Evolutionary conservation across 2,329 filamentous ascomycete genomes (phyloP).

Genomic region (Spiromastix sp.): DNA sequence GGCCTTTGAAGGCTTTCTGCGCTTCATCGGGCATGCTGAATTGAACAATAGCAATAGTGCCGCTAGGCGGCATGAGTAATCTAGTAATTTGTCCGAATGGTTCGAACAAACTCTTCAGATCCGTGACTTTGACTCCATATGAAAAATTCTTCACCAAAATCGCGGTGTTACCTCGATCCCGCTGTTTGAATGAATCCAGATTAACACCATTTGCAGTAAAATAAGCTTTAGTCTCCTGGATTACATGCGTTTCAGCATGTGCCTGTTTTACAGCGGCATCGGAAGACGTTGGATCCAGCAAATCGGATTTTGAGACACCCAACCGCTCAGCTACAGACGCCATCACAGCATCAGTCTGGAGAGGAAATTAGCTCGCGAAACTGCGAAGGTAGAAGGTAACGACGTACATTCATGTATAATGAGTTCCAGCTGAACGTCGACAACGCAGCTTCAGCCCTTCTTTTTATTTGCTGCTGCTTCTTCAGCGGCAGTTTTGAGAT

Average conservation of each 20-base stretch:
- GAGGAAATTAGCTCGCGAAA: slow-evolving; percentile 13
- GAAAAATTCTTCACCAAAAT: slow-evolving; percentile 95
- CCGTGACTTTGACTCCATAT: slow-evolving; percentile 67
- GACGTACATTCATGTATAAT: slow-evolving; percentile 84
- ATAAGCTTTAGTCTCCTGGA: slow-evolving; percentile 91
- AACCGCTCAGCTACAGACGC: slow-evolving; percentile 77
- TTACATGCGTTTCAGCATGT: slow-evolving; percentile 88
- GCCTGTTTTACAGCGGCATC: slow-evolving; percentile 95
- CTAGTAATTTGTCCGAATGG: slow-evolving; percentile 72
- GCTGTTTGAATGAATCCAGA: slow-evolving; percentile 79
- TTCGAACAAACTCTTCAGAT: slow-evolving; percentile 71
- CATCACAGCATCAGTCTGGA: slow-evolving; percentile 69
- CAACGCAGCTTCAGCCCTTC: slow-evolving; percentile 67
- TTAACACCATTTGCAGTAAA: slow-evolving; percentile 83
- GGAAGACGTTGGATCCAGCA: slow-evolving; percentile 90
- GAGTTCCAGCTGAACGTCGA: slow-evolving; percentile 94
- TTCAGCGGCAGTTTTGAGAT: slow-evolving; percentile 88
- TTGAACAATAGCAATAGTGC: slow-evolving; percentile 88
- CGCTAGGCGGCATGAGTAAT: slow-evolving; percentile 84
- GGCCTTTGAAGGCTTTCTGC: slow-evolving; percentile 68
- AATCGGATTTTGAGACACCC: slow-evolving; percentile 79
- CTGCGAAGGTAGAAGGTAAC: neutral
- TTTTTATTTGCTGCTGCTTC: slow-evolving; percentile 83
- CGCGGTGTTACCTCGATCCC: slow-evolving; percentile 71
- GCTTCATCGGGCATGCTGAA: slow-evolving; percentile 71